These are phyloP conservation scores for Chimonanthus praecox DNA, from an alignment of 164 flowering plant species.

Conservation along the genomic window DNA sequence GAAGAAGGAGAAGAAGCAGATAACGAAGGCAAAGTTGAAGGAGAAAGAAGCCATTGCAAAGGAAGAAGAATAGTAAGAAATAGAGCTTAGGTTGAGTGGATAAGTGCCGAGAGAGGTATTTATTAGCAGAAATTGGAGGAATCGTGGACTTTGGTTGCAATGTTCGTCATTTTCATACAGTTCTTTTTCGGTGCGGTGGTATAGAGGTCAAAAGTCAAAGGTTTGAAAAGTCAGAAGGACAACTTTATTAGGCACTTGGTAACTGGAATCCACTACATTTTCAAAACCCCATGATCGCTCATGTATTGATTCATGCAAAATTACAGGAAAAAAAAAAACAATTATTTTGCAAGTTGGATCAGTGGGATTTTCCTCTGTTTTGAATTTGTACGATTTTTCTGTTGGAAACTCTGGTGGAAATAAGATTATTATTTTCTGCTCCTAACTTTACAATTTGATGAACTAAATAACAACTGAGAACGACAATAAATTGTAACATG, in stretches of 20 bases:
- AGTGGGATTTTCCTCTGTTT: background rate
- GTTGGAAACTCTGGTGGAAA: background rate
- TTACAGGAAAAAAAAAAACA: background rate
- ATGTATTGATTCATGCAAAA: too few relatives aligned
- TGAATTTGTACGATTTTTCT: background rate
- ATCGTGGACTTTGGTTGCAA: background rate
- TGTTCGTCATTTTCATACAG: background rate
- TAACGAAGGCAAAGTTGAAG: background rate
- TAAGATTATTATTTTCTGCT: too few relatives aligned
- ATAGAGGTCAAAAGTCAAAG: background rate
- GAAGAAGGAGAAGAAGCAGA: constrained; percentile 3
- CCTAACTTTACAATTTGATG: too few relatives aligned
- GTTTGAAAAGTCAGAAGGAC: background rate
- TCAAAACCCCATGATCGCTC: too few relatives aligned
- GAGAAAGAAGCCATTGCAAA: constrained; percentile 5
- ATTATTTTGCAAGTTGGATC: background rate
- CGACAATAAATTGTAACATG: too few relatives aligned
- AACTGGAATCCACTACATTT: too few relatives aligned
- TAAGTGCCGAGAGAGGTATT: background rate
- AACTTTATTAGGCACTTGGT: background rate
- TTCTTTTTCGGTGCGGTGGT: background rate
- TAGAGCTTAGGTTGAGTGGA: constrained; percentile 1
- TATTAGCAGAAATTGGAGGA: background rate
- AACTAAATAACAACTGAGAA: too few relatives aligned
- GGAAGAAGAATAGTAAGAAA: background rate